phyloP scores from a whole-genome alignment of 768 basidiomycete species.

The Pleurotus giganteus region DNA sequence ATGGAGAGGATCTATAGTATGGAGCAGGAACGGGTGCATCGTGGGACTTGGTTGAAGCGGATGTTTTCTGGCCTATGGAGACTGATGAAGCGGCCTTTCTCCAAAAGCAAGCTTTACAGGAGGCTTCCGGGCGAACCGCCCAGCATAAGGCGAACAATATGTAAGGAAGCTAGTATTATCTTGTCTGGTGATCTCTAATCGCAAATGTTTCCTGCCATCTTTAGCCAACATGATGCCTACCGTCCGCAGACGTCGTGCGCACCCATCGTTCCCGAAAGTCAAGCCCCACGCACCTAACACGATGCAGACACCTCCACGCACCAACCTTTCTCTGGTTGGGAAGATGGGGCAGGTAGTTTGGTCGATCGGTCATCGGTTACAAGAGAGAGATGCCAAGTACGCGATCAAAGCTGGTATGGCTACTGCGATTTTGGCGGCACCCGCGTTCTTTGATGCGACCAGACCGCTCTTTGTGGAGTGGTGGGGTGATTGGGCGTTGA shows the following conservation, averaged over 20 bases:
- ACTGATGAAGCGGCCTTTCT: conserved; percentile 2
- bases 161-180: conserved; percentile 29
- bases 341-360: conserved; percentile 70
- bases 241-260: conserved; percentile 37
- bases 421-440: conserved; percentile 77
- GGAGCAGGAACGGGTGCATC: conserved; percentile 46
- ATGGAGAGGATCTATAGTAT: conserved; percentile 76
- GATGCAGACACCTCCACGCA: conserved; percentile 69
- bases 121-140: neutral
- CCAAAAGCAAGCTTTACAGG: neutral
- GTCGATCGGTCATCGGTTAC: conserved; percentile 62
- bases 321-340: conserved; percentile 58
- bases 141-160: conserved; percentile 31
- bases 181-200: neutral
- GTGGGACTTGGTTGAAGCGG: conserved; percentile 37
- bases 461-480: conserved; percentile 78
- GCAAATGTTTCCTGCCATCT: neutral
- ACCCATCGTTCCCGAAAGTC: conserved; percentile 77
- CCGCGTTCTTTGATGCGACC: conserved; percentile 83
- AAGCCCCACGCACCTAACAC: conserved; percentile 84
- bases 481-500: conserved; percentile 93
- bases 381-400: conserved; percentile 79
- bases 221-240: neutral
- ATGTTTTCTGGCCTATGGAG: conserved; percentile 21
- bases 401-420: conserved; percentile 87